phyloP scores from a whole-genome alignment of 2,329 filamentous ascomycete species.

The Escovopsis sp. region DNA sequence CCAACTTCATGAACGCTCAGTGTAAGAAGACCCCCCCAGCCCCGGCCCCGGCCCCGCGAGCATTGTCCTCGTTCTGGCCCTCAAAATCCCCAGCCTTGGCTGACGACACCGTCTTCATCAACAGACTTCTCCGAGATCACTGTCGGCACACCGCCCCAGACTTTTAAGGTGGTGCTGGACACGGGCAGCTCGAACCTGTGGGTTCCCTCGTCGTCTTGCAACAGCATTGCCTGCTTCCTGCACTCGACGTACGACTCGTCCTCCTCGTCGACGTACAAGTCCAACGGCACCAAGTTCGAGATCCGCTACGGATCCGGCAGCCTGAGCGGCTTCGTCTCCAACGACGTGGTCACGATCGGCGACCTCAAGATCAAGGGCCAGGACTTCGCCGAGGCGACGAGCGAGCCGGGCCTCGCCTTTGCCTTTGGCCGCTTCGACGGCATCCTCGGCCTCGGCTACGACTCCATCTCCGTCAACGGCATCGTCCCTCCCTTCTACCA shows the following conservation, averaged over 20 bases:
- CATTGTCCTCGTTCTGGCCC: no score
- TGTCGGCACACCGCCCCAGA: conserved; percentile 81
- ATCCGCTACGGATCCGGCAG: conserved; percentile 93
- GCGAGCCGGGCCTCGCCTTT: conserved; percentile 90
- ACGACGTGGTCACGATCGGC: conserved; percentile 74
- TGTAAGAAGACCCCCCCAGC: conserved; percentile 44
- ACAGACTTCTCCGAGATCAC: conserved; percentile 96
- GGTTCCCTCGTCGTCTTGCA: conserved; percentile 83
- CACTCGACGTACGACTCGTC: conserved; percentile 94
- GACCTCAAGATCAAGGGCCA: conserved; percentile 79
- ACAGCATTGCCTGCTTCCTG: conserved; percentile 94
- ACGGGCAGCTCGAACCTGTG: conserved; percentile 98
- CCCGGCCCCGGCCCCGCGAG: no score
- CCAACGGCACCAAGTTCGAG: conserved; percentile 83
- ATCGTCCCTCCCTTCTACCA: conserved; percentile 95
- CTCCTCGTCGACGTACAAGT: conserved; percentile 77
- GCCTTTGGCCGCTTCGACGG: conserved; percentile 96
- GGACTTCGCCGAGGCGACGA: conserved; percentile 91
- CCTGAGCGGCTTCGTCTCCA: conserved; percentile 83
- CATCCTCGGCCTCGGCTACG: conserved; percentile 86
- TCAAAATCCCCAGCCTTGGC: background rate
- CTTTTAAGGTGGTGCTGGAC: conserved; percentile 96
- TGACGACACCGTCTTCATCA: background rate
- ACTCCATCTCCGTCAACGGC: conserved; percentile 91
- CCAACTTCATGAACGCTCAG: conserved; percentile 97